These are phyloP conservation scores for Saccharomyces hybrid DNA, from an alignment of 1,139 yeast species.

Conservation along the genomic window DNA sequence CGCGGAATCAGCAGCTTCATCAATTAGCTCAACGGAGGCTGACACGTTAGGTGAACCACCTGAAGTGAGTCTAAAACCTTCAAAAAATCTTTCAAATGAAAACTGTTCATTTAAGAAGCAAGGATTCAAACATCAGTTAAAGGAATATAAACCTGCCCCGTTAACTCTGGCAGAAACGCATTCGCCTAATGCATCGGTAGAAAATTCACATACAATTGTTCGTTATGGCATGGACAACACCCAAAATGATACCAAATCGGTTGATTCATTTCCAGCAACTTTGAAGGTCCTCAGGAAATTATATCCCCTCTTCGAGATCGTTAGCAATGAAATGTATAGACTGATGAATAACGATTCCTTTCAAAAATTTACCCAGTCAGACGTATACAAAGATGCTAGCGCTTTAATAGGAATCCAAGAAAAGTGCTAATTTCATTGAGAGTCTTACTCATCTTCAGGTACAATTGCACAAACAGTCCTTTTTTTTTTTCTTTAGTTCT, in stretches of 20 bases:
- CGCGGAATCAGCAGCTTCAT: not conserved
- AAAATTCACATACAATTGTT: not conserved
- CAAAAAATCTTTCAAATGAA: not conserved
- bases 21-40: not conserved
- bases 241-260: conserved; percentile 19
- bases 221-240: not conserved
- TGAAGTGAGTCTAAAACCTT: not conserved
- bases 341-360: conserved; percentile 70
- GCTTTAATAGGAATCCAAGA: not conserved
- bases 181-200: not conserved
- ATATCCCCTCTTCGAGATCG: conserved; percentile 37
- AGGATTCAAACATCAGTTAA: not conserved
- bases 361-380: conserved; percentile 54
- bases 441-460: not conserved
- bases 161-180: not conserved
- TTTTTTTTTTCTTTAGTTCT: not conserved
- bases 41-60: not conserved
- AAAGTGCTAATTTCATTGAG: not conserved
- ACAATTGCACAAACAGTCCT: not conserved
- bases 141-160: conserved; percentile 4
- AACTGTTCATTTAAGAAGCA: not conserved
- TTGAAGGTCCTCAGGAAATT: conserved; percentile 35
- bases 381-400: conserved; percentile 30
- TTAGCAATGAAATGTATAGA: conserved; percentile 42
- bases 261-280: conserved; percentile 26